Percentiles rank a stretch among this genome's conserved stretches.
phyloP scores from a whole-genome alignment of 768 basidiomycete species.

The Lyophyllum decastes region DNA sequence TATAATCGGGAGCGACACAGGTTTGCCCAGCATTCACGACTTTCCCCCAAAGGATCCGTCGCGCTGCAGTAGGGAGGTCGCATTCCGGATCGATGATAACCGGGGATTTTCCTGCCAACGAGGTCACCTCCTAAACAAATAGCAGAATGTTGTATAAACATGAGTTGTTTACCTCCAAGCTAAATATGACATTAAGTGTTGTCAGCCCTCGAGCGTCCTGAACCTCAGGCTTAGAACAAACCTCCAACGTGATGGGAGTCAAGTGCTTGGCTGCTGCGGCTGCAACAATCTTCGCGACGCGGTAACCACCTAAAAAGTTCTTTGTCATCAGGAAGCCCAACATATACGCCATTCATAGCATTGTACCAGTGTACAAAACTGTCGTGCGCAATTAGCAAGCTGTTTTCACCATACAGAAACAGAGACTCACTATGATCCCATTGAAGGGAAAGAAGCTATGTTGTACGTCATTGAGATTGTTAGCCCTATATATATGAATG shows the following conservation, averaged over 20 bases:
- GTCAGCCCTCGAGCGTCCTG: not conserved
- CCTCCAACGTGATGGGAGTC: conserved; percentile 61
- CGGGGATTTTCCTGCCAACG: conserved; percentile 61
- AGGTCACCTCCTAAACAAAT: not conserved
- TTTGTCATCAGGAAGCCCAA: not conserved
- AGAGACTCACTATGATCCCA: conserved; percentile 55
- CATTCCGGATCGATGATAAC: conserved; percentile 71
- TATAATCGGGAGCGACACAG: conserved; percentile 66
- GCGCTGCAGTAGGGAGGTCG: conserved; percentile 65
- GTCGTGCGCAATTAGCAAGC: not conserved
- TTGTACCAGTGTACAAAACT: conserved; percentile 67
- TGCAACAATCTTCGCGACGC: conserved; percentile 68
- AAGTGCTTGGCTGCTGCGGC: conserved; percentile 76
- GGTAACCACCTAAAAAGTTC: conserved; percentile 48
- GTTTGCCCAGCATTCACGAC: conserved; percentile 75
- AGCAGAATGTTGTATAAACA: not conserved
- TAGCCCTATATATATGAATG: not conserved
- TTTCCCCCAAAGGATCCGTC: conserved; percentile 84
- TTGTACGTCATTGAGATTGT: not conserved
- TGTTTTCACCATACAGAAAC: not conserved
- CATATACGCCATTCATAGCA: not conserved
- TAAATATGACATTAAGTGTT: conserved; percentile 21
- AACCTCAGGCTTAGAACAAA: not conserved
- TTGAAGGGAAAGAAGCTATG: conserved; percentile 67
- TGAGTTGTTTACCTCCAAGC: conserved; percentile 43